Evolutionary conservation across 768 basidiomycete genomes (phyloP), one percentile per base, ranked within the genome.

Genomic region (Tylopilus rubrobrunneus): DNA sequence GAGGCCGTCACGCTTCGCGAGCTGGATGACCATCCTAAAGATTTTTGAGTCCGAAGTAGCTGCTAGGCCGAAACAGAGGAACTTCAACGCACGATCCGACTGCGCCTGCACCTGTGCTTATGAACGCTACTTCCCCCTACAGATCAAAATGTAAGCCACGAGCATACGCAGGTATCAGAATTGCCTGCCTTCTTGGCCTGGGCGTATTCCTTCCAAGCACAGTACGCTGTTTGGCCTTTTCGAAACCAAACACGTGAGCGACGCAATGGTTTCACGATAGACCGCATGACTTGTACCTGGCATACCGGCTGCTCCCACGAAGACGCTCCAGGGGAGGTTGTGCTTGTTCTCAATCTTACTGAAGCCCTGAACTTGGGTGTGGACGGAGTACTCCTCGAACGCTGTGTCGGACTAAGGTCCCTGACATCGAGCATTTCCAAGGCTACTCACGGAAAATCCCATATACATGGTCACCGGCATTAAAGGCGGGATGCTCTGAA

Each of bases 11-110:
- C 64, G 60, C 49, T 82, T 81, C 5, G 79, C 79, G 12, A 81
- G 59, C 54, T 81, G 79, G 48, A 80, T 70, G 31, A 80, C 77
- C 9, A 79, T 51, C 1, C 78, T 79, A 23, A 31, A 37, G 9
- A 23, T 17, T 37, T 17, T 17, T 42, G 45, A 4, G 53, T 41
- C 40, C 45, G 1, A 63, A 54, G 10, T 55, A 41, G 11, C 45
- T 45, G 40, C 9, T 7, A 15, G 4, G 3, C 46, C 3, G 41
- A 5, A 14, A 33, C 2, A 12, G 37, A 27, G 23, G 45, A 58
- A 83, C 80, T n/a, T n/a, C n/a, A n/a, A n/a, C n/a, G 31, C 31
- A 31, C 31, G 80, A 79, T 55, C 86, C 86, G 33, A 89, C 85
- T 12, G 83, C 71, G 4, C 73, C 72, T 56, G 56, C 37, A 56